A percentile compares a stretch with the other conserved stretches of the same genome.
phyloP scores from a whole-genome alignment of 176 grass and related monocot genomes.

The Melocanna baccifera region DNA sequence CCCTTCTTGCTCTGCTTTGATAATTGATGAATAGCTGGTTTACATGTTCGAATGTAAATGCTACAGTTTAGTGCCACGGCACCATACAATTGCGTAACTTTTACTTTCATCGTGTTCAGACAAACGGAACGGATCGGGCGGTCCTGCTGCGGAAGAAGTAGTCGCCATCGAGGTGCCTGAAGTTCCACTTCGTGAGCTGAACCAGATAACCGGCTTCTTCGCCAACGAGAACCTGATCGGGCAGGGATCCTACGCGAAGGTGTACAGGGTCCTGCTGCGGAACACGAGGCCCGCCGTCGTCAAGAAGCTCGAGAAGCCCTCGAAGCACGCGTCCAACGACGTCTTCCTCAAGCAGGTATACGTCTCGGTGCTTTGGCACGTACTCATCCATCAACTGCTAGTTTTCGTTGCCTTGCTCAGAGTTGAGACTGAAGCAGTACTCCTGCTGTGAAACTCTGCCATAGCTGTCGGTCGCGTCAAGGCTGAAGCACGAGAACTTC shows the following conservation, averaged over 20 bases:
- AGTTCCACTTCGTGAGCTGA: conserved; percentile 42
- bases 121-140: neutral
- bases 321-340: conserved; percentile 43
- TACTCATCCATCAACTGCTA: neutral
- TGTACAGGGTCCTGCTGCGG: conserved; percentile 39
- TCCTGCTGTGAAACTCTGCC: neutral
- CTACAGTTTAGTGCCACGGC: too few species aligned
- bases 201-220: conserved; percentile 40
- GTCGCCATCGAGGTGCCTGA: conserved; percentile 41
- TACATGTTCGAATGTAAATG: neutral
- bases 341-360: conserved; percentile 38
- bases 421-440: neutral
- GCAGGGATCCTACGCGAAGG: conserved; percentile 58
- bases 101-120: neutral
- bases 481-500: conserved; percentile 47
- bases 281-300: conserved; percentile 30
- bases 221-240: conserved; percentile 34
- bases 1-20: neutral
- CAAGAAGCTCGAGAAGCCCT: conserved; percentile 48
- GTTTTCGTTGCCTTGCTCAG: neutral
- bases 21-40: neutral
- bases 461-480: conserved; percentile 38
- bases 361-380: neutral
- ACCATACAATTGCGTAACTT: neutral
- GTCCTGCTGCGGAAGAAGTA: conserved; percentile 19